These are phyloP conservation scores for Leccinum variicolor DNA, from an alignment of 768 basidiomycete genomes.

Conservation along the genomic window DNA sequence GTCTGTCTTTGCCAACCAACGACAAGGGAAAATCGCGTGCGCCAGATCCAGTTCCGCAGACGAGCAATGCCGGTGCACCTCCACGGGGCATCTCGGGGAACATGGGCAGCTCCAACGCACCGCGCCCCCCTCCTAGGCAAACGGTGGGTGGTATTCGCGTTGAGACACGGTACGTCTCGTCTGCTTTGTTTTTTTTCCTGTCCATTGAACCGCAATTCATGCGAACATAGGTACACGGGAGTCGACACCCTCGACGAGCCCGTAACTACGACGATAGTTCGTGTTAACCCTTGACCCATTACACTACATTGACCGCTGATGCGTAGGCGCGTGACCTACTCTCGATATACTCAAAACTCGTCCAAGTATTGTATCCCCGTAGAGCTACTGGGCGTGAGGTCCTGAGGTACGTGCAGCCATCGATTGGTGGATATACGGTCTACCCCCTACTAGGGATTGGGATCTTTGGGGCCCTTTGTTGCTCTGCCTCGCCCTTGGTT, in stretches of 20 bases:
- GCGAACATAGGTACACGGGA: conserved; percentile 56
- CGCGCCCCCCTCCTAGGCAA: conserved; percentile 48
- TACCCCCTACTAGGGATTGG: conserved; percentile 71
- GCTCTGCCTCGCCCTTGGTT: conserved; percentile 72
- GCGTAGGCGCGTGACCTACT: conserved; percentile 78
- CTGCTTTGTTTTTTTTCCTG: neutral
- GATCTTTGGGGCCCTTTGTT: conserved; percentile 96
- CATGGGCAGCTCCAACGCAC: conserved; percentile 53
- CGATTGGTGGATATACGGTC: neutral
- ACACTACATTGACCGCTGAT: conserved; percentile 7
- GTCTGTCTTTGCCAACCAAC: conserved; percentile 40
- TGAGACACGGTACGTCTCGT: conserved; percentile 70
- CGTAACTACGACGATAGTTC: conserved; percentile 80
- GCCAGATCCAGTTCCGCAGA: conserved; percentile 48
- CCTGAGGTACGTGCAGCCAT: conserved; percentile 49
- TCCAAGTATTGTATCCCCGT: conserved; percentile 92
- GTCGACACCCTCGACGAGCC: conserved; percentile 92
- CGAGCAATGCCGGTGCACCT: conserved; percentile 28
- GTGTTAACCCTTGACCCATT: conserved; percentile 27
- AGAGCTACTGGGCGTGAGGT: conserved; percentile 74
- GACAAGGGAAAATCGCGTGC: conserved; percentile 76
- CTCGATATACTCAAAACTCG: conserved; percentile 89
- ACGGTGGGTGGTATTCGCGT: conserved; percentile 83
- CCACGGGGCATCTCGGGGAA: conserved; percentile 60
- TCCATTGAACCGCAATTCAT: neutral